phyloP scores from a whole-genome alignment of 257 asterid genomes.

The Gentiana straminea region DNA sequence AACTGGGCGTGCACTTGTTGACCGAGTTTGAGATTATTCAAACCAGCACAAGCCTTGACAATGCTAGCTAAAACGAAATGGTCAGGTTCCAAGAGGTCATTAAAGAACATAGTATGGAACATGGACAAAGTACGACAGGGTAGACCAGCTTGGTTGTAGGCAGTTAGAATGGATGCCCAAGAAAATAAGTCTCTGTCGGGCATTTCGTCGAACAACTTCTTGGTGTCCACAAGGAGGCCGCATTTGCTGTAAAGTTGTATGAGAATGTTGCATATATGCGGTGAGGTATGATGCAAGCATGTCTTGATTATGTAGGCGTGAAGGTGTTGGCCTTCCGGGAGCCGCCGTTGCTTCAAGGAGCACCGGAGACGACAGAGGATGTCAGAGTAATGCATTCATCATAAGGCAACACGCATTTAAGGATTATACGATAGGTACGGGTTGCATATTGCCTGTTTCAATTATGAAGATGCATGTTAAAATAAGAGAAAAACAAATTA shows the following conservation, averaged over 20 bases:
- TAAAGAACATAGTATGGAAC: constrained; percentile 23
- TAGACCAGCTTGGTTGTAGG: constrained; percentile 45
- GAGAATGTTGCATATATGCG: constrained; percentile 38
- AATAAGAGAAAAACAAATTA: no score
- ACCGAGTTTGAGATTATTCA: constrained; percentile 34
- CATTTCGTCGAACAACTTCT: constrained; percentile 68
- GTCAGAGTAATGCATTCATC: constrained; percentile 30
- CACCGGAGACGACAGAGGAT: constrained; percentile 39
- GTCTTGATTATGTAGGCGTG: constrained; percentile 58
- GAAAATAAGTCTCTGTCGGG: constrained; percentile 56
- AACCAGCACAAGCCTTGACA: constrained; percentile 53
- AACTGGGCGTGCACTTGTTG: constrained; percentile 61
- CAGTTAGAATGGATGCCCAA: constrained; percentile 74
- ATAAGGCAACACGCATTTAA: not conserved
- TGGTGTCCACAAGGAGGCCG: constrained; percentile 35
- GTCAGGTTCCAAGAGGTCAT: constrained; percentile 46
- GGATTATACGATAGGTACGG: no score
- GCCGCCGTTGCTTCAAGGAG: constrained; percentile 31
- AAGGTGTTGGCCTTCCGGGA: constrained; percentile 37
- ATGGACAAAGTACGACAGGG: constrained; percentile 24
- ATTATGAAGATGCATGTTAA: no score
- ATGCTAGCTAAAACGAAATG: constrained; percentile 52
- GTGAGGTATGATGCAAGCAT: constrained; percentile 23
- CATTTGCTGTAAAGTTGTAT: constrained; percentile 48
- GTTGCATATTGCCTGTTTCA: no score